Base-by-base conservation (phyloP, 805 yeast species). In the Lipomyces sp. region DNA sequence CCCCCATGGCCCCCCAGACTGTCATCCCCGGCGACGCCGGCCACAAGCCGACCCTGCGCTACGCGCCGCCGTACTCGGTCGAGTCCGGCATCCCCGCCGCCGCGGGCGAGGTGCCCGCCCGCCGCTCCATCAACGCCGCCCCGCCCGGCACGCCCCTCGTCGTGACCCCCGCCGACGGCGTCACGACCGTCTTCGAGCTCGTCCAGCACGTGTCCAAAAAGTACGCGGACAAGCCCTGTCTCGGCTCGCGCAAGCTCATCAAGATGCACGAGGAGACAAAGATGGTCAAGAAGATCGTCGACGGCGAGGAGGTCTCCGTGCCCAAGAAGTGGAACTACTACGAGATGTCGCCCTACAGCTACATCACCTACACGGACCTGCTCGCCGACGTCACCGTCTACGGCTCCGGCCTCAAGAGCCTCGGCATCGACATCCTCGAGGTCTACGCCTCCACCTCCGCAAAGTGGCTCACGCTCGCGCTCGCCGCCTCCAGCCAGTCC, bases 301-400 rank as follows among this genome's bases (percentile, higher is more conserved):
- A 90, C 61, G 98, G 97, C 52, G 77, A 84, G 65, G 79, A 79
- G 49, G 72, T 69, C 26, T 74, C 79, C 59, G 83, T 84, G 43
- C 88, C 85, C 64, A 93, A 93, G 72, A 82, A 82, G 47, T 93
- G 98, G 98, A 70, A 76, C 47, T 91, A 74, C 69, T 93, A 78
- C 67, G 96, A 93, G 70, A 72, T 84, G 64, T 76, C 87, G 7
- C 78, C 79, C 39, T 93, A 89, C 72, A 70, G 80, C 52, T 84
- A 76, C 68, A 75, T 82, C 47, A 76, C 83, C 5, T 89, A 74
- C 67, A 71, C 71, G 29, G 79, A 88, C 63, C 73, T 87, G 46
- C 68, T 70, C 47, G 65, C 69, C 38, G 65, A 74, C 22, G 74
- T 81, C 57, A 73, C 74, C 56, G 68, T 71, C 53, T 74, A 79